Evolutionary conservation across 225 moss, liverwort and hornwort species (phyloP).

Genomic region (Antitrichia curtipendula): DNA sequence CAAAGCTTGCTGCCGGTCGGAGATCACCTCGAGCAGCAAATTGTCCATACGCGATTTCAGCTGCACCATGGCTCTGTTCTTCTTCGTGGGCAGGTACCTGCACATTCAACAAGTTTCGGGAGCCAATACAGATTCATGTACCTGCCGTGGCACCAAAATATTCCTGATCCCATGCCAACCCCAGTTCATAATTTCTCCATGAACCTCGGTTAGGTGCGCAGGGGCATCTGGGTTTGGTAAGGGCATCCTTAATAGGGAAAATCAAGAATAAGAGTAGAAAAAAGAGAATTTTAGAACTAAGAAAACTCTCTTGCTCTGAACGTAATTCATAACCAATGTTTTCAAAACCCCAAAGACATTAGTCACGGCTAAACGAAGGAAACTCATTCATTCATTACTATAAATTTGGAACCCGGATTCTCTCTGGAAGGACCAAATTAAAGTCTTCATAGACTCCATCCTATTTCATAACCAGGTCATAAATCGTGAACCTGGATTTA

Average conservation of each 20-base stretch:
- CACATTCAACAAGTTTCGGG: background rate
- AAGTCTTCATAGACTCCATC: background rate
- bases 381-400: background rate
- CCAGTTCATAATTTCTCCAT: background rate
- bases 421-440: background rate
- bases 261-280: background rate
- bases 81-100: conserved; percentile 23
- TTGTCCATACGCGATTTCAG: background rate
- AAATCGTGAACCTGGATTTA: background rate
- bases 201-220: background rate
- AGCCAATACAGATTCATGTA: background rate
- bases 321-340: background rate
- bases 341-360: background rate
- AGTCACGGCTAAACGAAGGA: too few species aligned
- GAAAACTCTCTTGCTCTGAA: background rate
- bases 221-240: background rate
- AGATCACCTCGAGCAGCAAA: conserved; percentile 13
- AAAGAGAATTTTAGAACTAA: background rate
- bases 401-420: background rate
- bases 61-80: conserved; percentile 4
- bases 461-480: background rate
- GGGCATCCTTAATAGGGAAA: background rate
- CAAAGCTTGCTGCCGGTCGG: background rate
- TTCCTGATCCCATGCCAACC: background rate
- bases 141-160: background rate